Evolutionary conservation across 805 yeast species (phyloP), one percentile per base, ranked within the genome.

Genomic region (Candida loeiensis): DNA sequence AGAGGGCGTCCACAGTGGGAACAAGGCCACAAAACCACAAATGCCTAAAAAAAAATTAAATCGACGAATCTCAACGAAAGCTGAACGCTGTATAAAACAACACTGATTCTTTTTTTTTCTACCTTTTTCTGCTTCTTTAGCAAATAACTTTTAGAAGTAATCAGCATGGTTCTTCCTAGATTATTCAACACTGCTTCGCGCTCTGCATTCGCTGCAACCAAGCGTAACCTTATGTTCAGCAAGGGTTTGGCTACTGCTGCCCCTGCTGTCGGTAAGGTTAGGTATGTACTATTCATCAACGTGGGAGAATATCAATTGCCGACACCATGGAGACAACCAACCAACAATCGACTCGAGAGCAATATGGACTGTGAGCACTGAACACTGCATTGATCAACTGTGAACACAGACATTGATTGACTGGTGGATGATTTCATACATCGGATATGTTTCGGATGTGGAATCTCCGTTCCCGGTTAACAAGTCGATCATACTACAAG

Each of bases 191-290:
- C 65, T 54, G 33, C 33, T 30, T 80, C 95, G 58, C 88, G 89
- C 73, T 77, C 85, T 64, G 95, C 95, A 61, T 79, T 84, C 72
- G 79, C 81, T 71, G 90, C 91, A 58, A 95, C 89, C 61, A 85
- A 80, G 77, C 87, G 89, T 66, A 82, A 82, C 76, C 59, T 71
- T 63, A 76, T 82, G 67, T 79, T 83, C 71, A 73, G 71, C 74
- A 82, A 87, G 72, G 78, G 80, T 68, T 73, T 82, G 69, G 89
- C 90, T 55, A 75, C 88, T 59, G 84, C 87, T 62, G 82, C 88
- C 55, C 78, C 85, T 60, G 56, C 61, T 48, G 69, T 71, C 61
- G 96, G 96, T 79, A 83, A 85, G 69, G 88, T 88, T 62, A 86
- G 86, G 90, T 83, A 80, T 68, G 90, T 82, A 59, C 30, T 18